Conservation (phyloP, 768 basidiomycete species). For the Termitomyces sp. region DNA sequence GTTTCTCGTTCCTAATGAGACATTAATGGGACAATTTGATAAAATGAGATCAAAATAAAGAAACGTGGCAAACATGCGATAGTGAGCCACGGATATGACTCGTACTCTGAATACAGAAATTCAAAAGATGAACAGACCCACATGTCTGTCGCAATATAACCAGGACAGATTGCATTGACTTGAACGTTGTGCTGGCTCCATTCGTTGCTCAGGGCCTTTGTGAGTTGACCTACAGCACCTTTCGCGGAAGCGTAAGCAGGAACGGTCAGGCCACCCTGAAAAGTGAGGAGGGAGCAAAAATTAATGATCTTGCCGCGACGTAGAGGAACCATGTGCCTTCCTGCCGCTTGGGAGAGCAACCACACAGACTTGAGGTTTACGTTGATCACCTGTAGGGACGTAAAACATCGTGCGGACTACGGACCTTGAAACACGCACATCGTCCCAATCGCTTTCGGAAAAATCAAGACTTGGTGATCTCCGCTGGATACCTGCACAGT, state of each 20-base stretch:
- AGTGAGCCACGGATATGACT: background rate
- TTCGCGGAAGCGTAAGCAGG: constrained; percentile 93
- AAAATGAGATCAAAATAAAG: background rate
- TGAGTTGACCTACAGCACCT: constrained; percentile 79
- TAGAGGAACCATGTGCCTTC: constrained; percentile 80
- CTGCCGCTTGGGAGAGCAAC: constrained; percentile 83
- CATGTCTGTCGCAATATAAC: constrained; percentile 90
- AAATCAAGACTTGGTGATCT: constrained; percentile 57
- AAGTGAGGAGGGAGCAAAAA: constrained; percentile 57
- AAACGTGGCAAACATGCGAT: background rate
- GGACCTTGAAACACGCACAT: constrained; percentile 31
- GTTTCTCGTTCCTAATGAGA: constrained; percentile 37
- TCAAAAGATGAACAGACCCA: constrained; percentile 26
- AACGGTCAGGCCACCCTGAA: constrained; percentile 66
- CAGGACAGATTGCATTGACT: constrained; percentile 85
- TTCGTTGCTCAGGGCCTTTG: constrained; percentile 90
- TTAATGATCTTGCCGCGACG: constrained; percentile 69
- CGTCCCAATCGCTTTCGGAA: constrained; percentile 64
- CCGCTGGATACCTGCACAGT: constrained; percentile 65
- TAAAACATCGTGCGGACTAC: background rate
- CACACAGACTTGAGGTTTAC: constrained; percentile 88
- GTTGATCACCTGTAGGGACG: constrained; percentile 57
- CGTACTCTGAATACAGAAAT: background rate
- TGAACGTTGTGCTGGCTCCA: constrained; percentile 88
- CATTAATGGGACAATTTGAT: background rate